phyloP scores from a whole-genome alignment of 2,329 filamentous ascomycete genomes.

The Trichoderma harzianum region DNA sequence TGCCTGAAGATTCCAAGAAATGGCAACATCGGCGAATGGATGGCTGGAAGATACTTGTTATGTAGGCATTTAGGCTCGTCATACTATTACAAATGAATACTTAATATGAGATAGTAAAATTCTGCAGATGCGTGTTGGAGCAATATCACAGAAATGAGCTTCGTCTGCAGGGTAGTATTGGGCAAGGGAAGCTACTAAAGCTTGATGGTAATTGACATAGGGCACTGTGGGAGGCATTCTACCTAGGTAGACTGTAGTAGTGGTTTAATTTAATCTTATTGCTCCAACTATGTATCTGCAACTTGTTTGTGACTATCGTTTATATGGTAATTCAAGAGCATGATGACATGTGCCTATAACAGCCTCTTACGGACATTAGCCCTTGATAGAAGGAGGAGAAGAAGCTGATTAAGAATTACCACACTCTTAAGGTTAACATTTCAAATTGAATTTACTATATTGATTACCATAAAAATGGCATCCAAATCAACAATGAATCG shows the following conservation, averaged over 20 bases:
- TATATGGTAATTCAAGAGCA: neutral
- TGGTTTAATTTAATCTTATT: neutral
- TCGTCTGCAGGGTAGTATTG: neutral
- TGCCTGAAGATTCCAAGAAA: no score
- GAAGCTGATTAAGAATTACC: neutral
- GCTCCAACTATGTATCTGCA: neutral
- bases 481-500: neutral
- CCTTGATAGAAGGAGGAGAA: neutral
- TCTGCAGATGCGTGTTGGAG: neutral
- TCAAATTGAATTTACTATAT: neutral
- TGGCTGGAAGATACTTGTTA: no score
- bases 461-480: neutral
- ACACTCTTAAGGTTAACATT: neutral
- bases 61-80: no score
- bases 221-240: neutral
- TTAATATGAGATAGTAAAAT: neutral
- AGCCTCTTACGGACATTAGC: neutral
- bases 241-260: neutral
- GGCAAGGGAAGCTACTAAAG: neutral
- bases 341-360: neutral
- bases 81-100: neutral
- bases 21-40: no score
- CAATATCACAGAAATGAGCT: neutral
- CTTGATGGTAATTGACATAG: neutral
- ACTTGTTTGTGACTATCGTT: neutral